Percentiles rank a stretch among this genome's conserved stretches.
These are phyloP conservation scores for Malassezia caprae DNA, from an alignment of 1,284 basidiomycete genomes.

Conservation along the genomic window DNA sequence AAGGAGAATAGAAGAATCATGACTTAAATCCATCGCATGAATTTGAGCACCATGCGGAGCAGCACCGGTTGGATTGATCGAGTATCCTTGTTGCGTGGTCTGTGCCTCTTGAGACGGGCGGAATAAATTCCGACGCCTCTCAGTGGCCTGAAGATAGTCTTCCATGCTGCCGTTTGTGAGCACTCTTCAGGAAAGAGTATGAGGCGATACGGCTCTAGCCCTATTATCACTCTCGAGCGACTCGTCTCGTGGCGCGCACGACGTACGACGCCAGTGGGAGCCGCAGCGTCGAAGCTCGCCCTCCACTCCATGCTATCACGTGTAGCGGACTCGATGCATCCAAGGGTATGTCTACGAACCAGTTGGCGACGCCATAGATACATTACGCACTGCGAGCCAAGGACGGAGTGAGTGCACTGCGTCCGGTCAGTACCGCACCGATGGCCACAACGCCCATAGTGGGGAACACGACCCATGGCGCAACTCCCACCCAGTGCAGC, in stretches of 20 bases:
- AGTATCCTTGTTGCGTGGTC: conserved; percentile 19
- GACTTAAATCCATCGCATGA: conserved; percentile 69
- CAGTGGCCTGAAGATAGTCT: background rate
- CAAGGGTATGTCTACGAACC: background rate
- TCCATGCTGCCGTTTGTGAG: conserved; percentile 2
- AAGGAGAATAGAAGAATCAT: conserved; percentile 78
- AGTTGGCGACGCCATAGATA: background rate
- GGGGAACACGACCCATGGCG: conserved; percentile 2
- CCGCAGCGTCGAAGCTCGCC: background rate
- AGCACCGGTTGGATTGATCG: conserved; percentile 81
- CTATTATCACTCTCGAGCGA: background rate
- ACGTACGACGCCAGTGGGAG: background rate
- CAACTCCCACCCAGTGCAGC: conserved; percentile 10
- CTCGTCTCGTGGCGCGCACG: background rate
- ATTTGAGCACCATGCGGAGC: conserved; percentile 79
- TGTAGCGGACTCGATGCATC: background rate
- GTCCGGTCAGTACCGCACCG: background rate
- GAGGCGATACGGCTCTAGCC: background rate
- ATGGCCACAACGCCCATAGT: background rate
- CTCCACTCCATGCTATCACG: background rate
- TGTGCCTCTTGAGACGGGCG: conserved; percentile 4
- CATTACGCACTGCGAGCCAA: background rate
- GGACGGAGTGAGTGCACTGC: background rate
- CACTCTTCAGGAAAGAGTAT: background rate
- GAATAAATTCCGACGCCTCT: conserved; percentile 7